Percentiles rank a stretch among this genome's conserved stretches.
Evolutionary conservation across 345 rosid genomes (phyloP).

Genomic region (Lepidium didymum): DNA sequence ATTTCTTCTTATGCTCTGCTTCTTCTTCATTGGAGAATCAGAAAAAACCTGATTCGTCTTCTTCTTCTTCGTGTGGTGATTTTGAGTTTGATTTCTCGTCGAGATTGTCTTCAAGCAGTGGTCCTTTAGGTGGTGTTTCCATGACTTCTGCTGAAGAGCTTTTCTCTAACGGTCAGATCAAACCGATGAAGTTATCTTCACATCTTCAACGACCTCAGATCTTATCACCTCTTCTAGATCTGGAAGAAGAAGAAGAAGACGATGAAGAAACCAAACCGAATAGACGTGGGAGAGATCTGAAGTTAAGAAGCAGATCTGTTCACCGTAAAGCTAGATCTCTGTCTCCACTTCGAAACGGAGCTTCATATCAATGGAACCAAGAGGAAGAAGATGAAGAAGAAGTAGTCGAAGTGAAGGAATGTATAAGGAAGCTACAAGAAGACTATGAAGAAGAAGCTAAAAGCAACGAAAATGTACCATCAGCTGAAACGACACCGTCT

Average conservation of each 20-base stretch:
- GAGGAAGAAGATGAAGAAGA: constrained; percentile 1
- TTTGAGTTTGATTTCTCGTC: constrained; percentile 90
- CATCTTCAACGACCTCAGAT: constrained; percentile 82
- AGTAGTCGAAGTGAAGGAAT: not conserved
- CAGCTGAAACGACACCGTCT: constrained; percentile 36
- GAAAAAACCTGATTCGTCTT: constrained; percentile 9
- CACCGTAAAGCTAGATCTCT: constrained; percentile 80
- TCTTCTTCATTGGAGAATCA: constrained; percentile 11
- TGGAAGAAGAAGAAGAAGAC: constrained; percentile 53
- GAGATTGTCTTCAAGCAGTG: constrained; percentile 35
- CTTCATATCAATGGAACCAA: constrained; percentile 31
- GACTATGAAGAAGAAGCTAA: constrained; percentile 12
- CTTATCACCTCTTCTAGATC: constrained; percentile 64
- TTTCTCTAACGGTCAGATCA: constrained; percentile 85
- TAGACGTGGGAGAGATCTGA: constrained; percentile 64
- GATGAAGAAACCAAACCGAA: not conserved
- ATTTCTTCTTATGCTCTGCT: constrained; percentile 45
- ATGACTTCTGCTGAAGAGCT: constrained; percentile 96
- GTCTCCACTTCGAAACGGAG: constrained; percentile 62
- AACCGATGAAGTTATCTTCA: constrained; percentile 84
- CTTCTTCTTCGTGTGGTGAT: constrained; percentile 34
- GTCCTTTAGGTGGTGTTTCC: constrained; percentile 40
- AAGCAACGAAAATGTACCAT: constrained; percentile 19
- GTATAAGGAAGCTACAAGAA: constrained; percentile 19
- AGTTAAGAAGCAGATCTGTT: constrained; percentile 56